Evolutionary conservation across 1,284 basidiomycete genomes (phyloP).

Genomic region (Sanghuangporus sanghuang): DNA sequence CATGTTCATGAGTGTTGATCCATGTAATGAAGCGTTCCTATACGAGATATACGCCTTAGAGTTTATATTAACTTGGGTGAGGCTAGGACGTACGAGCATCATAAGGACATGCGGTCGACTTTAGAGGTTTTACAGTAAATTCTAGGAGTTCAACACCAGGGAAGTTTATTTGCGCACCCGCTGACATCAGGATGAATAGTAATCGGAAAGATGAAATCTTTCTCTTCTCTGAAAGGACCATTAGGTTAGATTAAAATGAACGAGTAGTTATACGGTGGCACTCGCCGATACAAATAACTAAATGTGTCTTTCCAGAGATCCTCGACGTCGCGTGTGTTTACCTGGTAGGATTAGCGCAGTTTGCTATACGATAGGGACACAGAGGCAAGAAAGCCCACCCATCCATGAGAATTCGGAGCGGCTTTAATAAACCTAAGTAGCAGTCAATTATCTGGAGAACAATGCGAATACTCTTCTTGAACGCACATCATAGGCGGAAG

Average conservation of each 20-base stretch:
- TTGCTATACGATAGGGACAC: not conserved
- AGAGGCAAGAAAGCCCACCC: conserved; percentile 32
- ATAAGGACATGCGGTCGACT: conserved; percentile 56
- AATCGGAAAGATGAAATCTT: conserved; percentile 71
- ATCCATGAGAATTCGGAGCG: conserved; percentile 63
- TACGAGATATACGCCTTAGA: not conserved
- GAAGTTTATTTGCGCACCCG: conserved; percentile 37
- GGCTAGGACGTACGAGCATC: conserved; percentile 49
- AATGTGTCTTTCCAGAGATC: conserved; percentile 77
- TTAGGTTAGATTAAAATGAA: not conserved
- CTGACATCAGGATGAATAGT: conserved; percentile 80
- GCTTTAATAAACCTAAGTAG: conserved; percentile 57
- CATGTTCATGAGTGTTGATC: conserved; percentile 67
- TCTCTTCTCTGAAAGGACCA: conserved; percentile 45
- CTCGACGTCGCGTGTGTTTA: conserved; percentile 65
- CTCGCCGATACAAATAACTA: conserved; percentile 57
- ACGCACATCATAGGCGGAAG: conserved; percentile 65
- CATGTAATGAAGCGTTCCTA: conserved; percentile 76
- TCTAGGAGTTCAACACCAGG: conserved; percentile 17
- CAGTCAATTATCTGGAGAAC: not conserved
- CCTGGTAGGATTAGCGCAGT: conserved; percentile 30
- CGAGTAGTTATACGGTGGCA: conserved; percentile 12
- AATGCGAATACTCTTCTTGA: not conserved
- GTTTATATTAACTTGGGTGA: not conserved
- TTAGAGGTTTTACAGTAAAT: not conserved